Evolutionary conservation across 768 basidiomycete species (phyloP).

Genomic region (Gloeophyllum trabeum): DNA sequence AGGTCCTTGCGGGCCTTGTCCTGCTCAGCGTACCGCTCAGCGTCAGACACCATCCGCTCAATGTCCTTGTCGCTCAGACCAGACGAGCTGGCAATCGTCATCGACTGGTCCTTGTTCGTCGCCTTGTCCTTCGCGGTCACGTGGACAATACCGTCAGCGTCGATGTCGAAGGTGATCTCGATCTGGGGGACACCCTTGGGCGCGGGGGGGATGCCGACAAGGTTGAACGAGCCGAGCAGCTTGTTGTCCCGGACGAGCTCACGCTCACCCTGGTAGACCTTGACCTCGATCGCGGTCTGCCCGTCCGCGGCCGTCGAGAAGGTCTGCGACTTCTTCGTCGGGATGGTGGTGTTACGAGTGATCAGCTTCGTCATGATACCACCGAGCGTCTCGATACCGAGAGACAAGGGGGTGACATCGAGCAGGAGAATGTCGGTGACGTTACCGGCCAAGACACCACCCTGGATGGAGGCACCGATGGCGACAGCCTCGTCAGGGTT

Average conservation of each 20-base stretch:
- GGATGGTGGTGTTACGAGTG: conserved; percentile 96
- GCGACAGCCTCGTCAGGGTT: conserved; percentile 99
- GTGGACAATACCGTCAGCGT: conserved; percentile 96
- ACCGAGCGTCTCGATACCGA: conserved; percentile 93
- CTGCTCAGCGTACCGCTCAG: conserved; percentile 87
- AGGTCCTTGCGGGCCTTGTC: conserved; percentile 82
- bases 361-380: conserved; percentile 99
- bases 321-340: conserved; percentile 98
- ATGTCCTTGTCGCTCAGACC: conserved; percentile 96
- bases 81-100: conserved; percentile 97
- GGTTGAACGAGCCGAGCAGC: conserved; percentile 97
- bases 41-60: conserved; percentile 91
- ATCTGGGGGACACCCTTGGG: conserved; percentile 71
- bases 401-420: conserved; percentile 93
- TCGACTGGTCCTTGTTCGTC: conserved; percentile 82
- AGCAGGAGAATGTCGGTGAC: conserved; percentile 93
- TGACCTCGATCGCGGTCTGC: conserved; percentile 99
- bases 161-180: conserved; percentile 92
- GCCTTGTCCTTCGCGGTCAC: conserved; percentile 95
- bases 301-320: conserved; percentile 99
- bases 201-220: conserved; percentile 88
- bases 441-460: conserved; percentile 93
- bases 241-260: conserved; percentile 98
- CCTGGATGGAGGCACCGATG: conserved; percentile 96
- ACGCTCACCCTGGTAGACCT: conserved; percentile 99